phyloP scores from a whole-genome alignment of 2,329 filamentous ascomycete genomes.

The Xylaria sp. region DNA sequence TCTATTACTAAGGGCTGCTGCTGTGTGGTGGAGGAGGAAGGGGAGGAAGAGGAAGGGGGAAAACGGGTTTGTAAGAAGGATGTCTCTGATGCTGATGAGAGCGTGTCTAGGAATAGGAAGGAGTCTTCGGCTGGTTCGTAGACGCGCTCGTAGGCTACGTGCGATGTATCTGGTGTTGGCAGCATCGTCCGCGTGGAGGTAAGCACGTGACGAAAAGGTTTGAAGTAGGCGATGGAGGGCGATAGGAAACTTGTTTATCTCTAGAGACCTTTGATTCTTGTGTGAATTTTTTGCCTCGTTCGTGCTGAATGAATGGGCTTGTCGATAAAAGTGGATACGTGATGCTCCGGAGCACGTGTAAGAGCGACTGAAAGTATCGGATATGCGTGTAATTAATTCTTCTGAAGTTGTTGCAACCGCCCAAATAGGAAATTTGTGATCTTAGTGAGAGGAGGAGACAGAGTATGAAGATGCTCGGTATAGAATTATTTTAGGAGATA shows the following conservation, averaged over 20 bases:
- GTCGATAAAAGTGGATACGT: slow-evolving; percentile 32
- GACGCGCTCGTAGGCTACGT: slow-evolving; percentile 87
- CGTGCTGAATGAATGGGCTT: slow-evolving; percentile 6
- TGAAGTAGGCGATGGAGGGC: background rate
- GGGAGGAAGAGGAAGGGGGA: slow-evolving; percentile 35
- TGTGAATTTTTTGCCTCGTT: slow-evolving; percentile 20
- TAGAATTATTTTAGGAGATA: too few species aligned
- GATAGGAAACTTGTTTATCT: background rate
- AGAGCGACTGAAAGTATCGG: background rate
- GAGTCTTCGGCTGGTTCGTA: slow-evolving; percentile 98
- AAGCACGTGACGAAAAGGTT: background rate
- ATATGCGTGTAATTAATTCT: background rate
- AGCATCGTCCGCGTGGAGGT: slow-evolving; percentile 69
- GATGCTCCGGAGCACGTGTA: slow-evolving; percentile 19
- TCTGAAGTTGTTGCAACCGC: background rate
- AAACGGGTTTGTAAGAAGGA: slow-evolving; percentile 76
- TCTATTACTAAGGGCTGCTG: slow-evolving; percentile 77
- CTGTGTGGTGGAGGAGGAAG: slow-evolving; percentile 28
- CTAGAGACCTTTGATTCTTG: slow-evolving; percentile 18
- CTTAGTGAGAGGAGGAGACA: background rate
- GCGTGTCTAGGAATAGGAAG: slow-evolving; percentile 90
- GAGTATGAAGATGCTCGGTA: background rate
- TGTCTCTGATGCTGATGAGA: slow-evolving; percentile 77
- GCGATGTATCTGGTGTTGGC: slow-evolving; percentile 91
- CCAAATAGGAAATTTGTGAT: slow-evolving; percentile 16